These are phyloP conservation scores for Syncephalis fuscata DNA, from an alignment of 371 early-diverging fungal species.

Conservation along the genomic window DNA sequence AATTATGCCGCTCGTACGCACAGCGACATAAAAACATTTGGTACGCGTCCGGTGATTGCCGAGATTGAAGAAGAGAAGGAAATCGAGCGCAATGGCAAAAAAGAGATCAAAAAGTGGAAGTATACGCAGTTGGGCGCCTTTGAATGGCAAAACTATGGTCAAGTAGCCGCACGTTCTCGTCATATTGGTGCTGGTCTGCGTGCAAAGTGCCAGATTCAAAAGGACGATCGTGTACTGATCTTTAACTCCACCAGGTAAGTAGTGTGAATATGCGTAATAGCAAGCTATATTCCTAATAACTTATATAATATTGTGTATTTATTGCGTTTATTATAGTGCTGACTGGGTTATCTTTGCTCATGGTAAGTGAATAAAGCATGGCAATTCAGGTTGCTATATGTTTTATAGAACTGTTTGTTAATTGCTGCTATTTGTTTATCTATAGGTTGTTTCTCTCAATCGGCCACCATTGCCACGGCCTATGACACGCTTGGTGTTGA, in stretches of 20 bases:
- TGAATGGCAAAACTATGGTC: conserved; percentile 43
- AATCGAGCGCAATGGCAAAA: conserved; percentile 40
- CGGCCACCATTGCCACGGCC: conserved; percentile 63
- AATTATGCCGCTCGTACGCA: conserved; percentile 23
- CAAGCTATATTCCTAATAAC: too few species aligned
- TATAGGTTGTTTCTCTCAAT: conserved; percentile 45
- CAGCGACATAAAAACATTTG: conserved; percentile 32
- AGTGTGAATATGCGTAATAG: neutral
- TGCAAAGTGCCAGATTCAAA: conserved; percentile 34
- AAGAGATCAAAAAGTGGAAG: conserved; percentile 67
- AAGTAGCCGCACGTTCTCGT: conserved; percentile 24
- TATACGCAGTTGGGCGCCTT: conserved; percentile 53
- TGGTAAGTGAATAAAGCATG: conserved; percentile 9
- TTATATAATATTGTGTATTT: neutral
- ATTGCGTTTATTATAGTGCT: conserved; percentile 19
- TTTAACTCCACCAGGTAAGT: conserved; percentile 64
- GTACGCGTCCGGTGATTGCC: conserved; percentile 41
- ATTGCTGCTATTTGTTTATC: too few species aligned
- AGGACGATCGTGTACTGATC: conserved; percentile 43
- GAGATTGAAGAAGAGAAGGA: conserved; percentile 61
- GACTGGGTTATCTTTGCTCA: conserved; percentile 59
- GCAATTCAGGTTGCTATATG: neutral
- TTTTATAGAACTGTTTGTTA: too few species aligned
- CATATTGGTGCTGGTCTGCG: conserved; percentile 46
- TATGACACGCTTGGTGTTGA: conserved; percentile 84